Evolutionary conservation across 257 asterid genomes (phyloP).

Genomic region (Rehmannia glutinosa): DNA sequence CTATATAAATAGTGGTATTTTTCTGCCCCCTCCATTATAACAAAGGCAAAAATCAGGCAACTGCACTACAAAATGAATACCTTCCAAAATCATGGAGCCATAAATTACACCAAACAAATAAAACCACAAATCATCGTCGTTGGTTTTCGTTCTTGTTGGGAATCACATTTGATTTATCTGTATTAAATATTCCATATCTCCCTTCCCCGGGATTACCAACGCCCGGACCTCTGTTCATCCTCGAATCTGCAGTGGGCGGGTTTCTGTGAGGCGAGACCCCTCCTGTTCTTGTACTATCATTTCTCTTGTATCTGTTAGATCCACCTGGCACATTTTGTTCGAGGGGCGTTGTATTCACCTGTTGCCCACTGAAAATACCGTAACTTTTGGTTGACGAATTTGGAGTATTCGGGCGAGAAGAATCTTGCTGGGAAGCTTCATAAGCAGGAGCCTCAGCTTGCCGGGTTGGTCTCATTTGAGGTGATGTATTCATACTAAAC

Average conservation of each 20-base stretch:
- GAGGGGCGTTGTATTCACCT: slow-evolving; percentile 15
- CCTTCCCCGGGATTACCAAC: slow-evolving; percentile 26
- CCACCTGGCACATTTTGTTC: slow-evolving; percentile 28
- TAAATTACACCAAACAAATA: background rate
- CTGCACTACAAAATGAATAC: slow-evolving; percentile 4
- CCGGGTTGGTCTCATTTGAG: slow-evolving; percentile 22
- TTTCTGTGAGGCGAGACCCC: too few relatives aligned
- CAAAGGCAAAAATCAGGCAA: background rate
- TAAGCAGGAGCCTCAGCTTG: slow-evolving; percentile 17
- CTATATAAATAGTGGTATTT: background rate
- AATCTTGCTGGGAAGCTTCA: slow-evolving; percentile 23
- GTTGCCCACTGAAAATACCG: slow-evolving; percentile 39
- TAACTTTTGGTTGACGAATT: slow-evolving; percentile 40
- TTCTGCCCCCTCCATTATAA: background rate
- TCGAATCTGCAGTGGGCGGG: slow-evolving; percentile 21
- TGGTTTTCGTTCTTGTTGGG: slow-evolving; percentile 26
- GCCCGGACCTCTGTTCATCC: slow-evolving; percentile 28
- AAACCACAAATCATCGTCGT: slow-evolving; percentile 12
- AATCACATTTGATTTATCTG: slow-evolving; percentile 6
- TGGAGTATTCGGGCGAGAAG: slow-evolving; percentile 20
- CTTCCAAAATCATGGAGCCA: slow-evolving; percentile 5
- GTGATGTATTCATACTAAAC: slow-evolving; percentile 18
- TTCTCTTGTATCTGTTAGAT: slow-evolving; percentile 55
- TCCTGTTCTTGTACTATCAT: too few relatives aligned
- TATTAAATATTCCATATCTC: slow-evolving; percentile 30